Evolutionary conservation across 306 rosid species (phyloP), one percentile per base, ranked within the genome.

Genomic region (Cajanus cajan): DNA sequence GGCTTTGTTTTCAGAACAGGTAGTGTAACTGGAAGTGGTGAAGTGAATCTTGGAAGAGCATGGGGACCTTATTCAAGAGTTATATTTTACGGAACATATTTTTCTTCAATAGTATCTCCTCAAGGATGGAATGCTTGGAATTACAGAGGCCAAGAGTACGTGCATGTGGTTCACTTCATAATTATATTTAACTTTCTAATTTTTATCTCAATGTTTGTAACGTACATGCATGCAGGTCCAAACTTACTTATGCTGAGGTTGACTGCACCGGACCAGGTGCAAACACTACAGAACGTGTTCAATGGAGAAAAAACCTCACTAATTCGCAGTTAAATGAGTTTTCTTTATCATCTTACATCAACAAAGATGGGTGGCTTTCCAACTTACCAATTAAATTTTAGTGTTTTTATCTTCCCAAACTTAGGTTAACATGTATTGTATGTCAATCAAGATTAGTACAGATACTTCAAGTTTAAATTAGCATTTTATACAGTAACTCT

Each of bases 1-100:
- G 92, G 92, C 34, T 89, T 80, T 72, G 80, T 89, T 12, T 89
- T 89, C 51, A 51, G 10, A 18, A 5, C 21, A 31, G 84, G 90
- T 7, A 11, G 4, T 0, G 3, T 78, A 0, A 2, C 6, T 54
- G 82, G 82, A 4, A 78, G 0, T 16, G 82, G 82, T 12, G 0
- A 0, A 25, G 75, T 77, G 34, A 24, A 25, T 12, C 68, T 78
- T 6, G 82, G 82, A 25, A 54, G 82, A 68, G 47, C 82, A 2
- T 78, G 57, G 44, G 48, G 82, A 0, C 37, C 36, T 68, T 78
- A 68, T 7, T 41, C 82, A 0, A 68, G 76, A 41, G 82, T 78
- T 40, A 78, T 78, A 67, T 78, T 67, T 55, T 14, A 50, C 7
- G 65, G 0, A 28, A 61, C 87, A 15, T 2, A 18, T 2, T 66